Conservation (phyloP, 2,329 filamentous ascomycete genomes). For the Alternaria metachromatica region DNA sequence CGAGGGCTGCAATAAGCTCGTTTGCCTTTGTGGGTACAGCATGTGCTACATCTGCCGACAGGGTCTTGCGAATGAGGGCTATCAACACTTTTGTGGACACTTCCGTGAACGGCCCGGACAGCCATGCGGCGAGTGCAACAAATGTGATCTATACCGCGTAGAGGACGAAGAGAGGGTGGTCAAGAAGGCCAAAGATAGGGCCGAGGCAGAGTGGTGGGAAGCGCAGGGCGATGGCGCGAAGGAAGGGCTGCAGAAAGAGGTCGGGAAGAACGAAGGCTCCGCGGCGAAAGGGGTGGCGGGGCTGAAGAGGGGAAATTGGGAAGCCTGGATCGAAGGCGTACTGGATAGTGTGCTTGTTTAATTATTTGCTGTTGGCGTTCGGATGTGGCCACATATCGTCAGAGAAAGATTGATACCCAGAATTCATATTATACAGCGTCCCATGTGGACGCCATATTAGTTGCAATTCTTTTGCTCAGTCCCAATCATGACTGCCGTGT, state of each 20-base stretch:
- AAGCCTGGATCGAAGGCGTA: conserved; percentile 25
- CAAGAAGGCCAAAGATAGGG: conserved; percentile 49
- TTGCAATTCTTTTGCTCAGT: not conserved
- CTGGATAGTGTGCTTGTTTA: conserved; percentile 27
- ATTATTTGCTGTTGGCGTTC: conserved; percentile 3
- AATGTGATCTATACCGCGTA: conserved; percentile 58
- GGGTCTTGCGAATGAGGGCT: conserved; percentile 71
- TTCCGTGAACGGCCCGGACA: conserved; percentile 82
- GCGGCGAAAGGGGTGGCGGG: conserved; percentile 12
- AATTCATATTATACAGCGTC: not conserved
- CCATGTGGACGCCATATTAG: not conserved
- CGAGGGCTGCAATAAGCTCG: conserved; percentile 94
- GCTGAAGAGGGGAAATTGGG: conserved; percentile 23
- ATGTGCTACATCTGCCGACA: conserved; percentile 96
- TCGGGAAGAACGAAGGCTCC: conserved; percentile 16
- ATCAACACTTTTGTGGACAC: conserved; percentile 95
- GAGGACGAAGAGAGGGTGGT: conserved; percentile 57
- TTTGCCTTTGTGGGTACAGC: conserved; percentile 92
- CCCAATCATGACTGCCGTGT: not conserved
- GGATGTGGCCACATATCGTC: not conserved
- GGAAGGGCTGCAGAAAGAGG: conserved; percentile 30
- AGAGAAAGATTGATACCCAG: conserved; percentile 1
- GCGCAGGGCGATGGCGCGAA: conserved; percentile 40
- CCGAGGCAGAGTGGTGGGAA: conserved; percentile 56
- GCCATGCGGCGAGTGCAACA: conserved; percentile 77